Percentiles rank a stretch among this genome's conserved stretches.
Evolutionary conservation across 352 stramenopile species (phyloP).

Genomic region (Phytophthora fragariaefolia): DNA sequence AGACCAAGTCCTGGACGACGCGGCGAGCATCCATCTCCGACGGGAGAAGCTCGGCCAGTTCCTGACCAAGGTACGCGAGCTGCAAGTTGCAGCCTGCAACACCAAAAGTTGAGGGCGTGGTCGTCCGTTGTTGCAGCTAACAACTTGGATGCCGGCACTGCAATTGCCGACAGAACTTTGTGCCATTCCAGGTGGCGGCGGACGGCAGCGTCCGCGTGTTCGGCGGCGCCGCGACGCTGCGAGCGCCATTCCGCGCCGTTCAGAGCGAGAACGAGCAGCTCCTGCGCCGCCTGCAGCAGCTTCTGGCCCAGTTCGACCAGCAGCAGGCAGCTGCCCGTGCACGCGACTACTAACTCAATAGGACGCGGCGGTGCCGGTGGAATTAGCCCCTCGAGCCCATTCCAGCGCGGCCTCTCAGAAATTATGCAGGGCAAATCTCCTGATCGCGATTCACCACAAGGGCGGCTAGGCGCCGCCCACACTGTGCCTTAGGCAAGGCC

Average conservation of each 20-base stretch:
- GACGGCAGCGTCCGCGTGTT: constrained; percentile 45
- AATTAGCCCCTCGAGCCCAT: constrained; percentile 49
- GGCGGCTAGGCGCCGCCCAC: constrained; percentile 13
- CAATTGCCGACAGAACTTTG: constrained; percentile 24
- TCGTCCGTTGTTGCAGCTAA: not conserved
- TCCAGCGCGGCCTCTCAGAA: constrained; percentile 51
- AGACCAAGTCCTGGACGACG: not conserved
- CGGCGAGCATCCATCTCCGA: constrained; percentile 6
- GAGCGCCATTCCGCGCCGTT: constrained; percentile 39
- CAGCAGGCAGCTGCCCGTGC: not conserved
- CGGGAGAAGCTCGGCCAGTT: constrained; percentile 23
- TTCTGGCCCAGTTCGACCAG: constrained; percentile 37
- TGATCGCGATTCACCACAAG: constrained; percentile 83
- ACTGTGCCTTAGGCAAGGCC: constrained; percentile 42
- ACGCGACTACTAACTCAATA: not conserved
- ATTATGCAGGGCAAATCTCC: constrained; percentile 87
- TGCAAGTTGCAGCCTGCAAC: no score
- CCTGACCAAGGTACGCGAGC: constrained; percentile 37
- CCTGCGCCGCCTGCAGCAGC: constrained; percentile 42
- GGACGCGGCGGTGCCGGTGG: constrained; percentile 21
- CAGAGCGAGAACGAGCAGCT: constrained; percentile 63
- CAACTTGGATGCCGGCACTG: not conserved
- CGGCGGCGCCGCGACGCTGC: constrained; percentile 52
- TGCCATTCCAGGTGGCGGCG: constrained; percentile 25
- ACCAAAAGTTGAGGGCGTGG: no score